These are phyloP conservation scores for Alternaria gansuensis DNA, from an alignment of 2,329 filamentous ascomycete genomes.

Conservation along the genomic window DNA sequence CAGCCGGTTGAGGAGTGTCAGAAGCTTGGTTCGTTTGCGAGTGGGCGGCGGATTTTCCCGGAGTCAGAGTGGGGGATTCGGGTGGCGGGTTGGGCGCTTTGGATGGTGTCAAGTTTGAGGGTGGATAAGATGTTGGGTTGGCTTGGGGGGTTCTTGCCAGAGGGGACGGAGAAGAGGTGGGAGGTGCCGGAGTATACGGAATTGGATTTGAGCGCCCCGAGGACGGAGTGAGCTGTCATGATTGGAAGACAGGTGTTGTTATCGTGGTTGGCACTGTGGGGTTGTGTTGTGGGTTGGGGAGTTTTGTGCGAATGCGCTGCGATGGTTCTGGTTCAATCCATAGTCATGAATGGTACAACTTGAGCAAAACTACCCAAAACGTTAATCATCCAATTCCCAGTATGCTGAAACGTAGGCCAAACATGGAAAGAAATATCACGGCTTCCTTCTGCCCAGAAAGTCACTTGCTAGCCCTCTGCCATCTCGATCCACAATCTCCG, in stretches of 20 bases:
- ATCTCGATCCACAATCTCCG: background rate
- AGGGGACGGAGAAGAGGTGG: constrained; percentile 3
- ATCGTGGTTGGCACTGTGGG: background rate
- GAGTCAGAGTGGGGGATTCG: constrained; percentile 2
- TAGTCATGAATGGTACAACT: background rate
- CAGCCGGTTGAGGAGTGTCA: constrained; percentile 34
- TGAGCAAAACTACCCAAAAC: background rate
- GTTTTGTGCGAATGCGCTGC: background rate
- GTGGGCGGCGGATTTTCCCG: background rate
- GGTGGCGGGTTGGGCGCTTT: background rate
- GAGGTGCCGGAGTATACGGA: constrained; percentile 23
- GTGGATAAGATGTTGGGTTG: background rate
- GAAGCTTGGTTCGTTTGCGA: constrained; percentile 9
- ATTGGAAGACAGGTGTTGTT: background rate
- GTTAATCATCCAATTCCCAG: background rate
- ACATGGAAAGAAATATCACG: background rate
- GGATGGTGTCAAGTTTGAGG: background rate
- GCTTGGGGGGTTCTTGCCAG: constrained; percentile 4
- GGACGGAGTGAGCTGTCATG: background rate
- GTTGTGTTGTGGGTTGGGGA: background rate
- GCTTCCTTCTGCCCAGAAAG: background rate
- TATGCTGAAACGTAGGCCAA: background rate
- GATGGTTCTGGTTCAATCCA: background rate
- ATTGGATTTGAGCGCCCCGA: constrained; percentile 14
- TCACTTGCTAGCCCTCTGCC: background rate